phyloP scores from a whole-genome alignment of 352 stramenopile genomes.

The Elongisporangium undulatum region DNA sequence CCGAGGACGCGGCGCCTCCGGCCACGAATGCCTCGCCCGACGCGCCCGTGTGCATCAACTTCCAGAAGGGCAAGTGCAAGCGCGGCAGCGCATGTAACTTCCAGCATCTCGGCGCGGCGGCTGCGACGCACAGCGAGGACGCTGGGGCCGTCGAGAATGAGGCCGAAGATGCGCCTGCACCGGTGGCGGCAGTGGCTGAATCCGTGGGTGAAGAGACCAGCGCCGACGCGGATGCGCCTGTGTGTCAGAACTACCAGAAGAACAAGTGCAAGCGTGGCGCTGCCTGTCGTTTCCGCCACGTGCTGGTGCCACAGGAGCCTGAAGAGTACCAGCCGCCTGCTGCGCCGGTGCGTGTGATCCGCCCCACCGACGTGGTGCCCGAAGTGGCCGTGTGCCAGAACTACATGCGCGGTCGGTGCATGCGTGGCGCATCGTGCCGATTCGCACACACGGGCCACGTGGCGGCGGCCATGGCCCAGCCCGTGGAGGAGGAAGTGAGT shows the following conservation, averaged over 20 bases:
- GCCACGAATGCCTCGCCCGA: conserved; percentile 30
- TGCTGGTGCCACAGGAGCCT: conserved; percentile 14
- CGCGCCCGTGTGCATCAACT: conserved; percentile 66
- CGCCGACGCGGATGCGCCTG: conserved; percentile 38
- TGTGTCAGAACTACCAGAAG: conserved; percentile 67
- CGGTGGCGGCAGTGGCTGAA: background rate
- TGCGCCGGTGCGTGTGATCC: conserved; percentile 27
- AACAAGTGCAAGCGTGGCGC: conserved; percentile 63
- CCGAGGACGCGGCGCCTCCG: conserved; percentile 17
- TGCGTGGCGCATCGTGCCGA: conserved; percentile 43
- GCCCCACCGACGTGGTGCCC: conserved; percentile 31
- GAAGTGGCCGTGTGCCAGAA: conserved; percentile 49
- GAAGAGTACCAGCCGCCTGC: conserved; percentile 7
- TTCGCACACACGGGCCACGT: conserved; percentile 45
- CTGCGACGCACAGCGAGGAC: conserved; percentile 4
- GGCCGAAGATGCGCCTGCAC: conserved; percentile 2
- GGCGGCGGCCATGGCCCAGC: conserved; percentile 6
- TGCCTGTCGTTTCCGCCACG: conserved; percentile 58
- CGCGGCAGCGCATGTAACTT: conserved; percentile 53
- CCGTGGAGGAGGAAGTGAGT: conserved; percentile 45
- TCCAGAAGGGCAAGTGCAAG: conserved; percentile 73
- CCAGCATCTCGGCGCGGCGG: conserved; percentile 31
- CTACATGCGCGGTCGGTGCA: conserved; percentile 37
- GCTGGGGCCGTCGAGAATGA: conserved; percentile 6
- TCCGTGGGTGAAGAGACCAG: conserved; percentile 25